Conservation (phyloP, 805 yeast species). For the Ogataea haglerorum region DNA sequence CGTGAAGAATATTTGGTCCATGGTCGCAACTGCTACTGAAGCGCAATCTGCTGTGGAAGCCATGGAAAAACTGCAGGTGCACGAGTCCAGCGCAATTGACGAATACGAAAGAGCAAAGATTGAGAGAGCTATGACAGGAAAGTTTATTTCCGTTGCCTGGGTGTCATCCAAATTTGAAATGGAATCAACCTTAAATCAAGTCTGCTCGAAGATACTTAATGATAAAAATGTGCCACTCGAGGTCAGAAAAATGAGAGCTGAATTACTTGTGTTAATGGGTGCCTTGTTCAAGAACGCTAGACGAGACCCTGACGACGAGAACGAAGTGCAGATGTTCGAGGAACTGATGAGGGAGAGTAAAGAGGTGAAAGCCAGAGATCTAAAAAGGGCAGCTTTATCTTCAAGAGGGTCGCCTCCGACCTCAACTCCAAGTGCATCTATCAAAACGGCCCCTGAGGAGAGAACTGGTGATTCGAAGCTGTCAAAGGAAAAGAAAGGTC, state of each 20-base stretch:
- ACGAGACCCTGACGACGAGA: slow-evolving; percentile 67
- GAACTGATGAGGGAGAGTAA: slow-evolving; percentile 41
- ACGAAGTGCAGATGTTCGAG: slow-evolving; percentile 75
- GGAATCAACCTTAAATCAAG: slow-evolving; percentile 65
- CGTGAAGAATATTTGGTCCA: slow-evolving; percentile 66
- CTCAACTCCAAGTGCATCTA: slow-evolving; percentile 1
- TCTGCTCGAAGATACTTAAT: slow-evolving; percentile 61
- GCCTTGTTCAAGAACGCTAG: slow-evolving; percentile 54
- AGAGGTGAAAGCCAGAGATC: slow-evolving; percentile 28
- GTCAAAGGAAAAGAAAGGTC: slow-evolving; percentile 7
- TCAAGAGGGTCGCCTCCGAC: slow-evolving; percentile 4
- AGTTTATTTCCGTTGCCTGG: slow-evolving; percentile 83
- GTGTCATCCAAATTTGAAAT: slow-evolving; percentile 77
- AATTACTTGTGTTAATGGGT: slow-evolving; percentile 58
- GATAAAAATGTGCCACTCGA: slow-evolving; percentile 50
- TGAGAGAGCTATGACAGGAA: slow-evolving; percentile 74
- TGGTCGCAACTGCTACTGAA: slow-evolving; percentile 70
- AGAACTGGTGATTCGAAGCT: slow-evolving; percentile 4
- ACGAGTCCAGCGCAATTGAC: slow-evolving; percentile 37
- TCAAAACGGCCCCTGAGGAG: slow-evolving; percentile 1
- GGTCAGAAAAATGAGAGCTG: slow-evolving; percentile 57
- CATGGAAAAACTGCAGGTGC: slow-evolving; percentile 55
- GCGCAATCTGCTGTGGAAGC: slow-evolving; percentile 79
- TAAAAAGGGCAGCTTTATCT: slow-evolving; percentile 22
- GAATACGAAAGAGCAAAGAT: slow-evolving; percentile 55